Conservation (phyloP, 495 filamentous ascomycete species). For the Talaromyces thailandensis region DNA sequence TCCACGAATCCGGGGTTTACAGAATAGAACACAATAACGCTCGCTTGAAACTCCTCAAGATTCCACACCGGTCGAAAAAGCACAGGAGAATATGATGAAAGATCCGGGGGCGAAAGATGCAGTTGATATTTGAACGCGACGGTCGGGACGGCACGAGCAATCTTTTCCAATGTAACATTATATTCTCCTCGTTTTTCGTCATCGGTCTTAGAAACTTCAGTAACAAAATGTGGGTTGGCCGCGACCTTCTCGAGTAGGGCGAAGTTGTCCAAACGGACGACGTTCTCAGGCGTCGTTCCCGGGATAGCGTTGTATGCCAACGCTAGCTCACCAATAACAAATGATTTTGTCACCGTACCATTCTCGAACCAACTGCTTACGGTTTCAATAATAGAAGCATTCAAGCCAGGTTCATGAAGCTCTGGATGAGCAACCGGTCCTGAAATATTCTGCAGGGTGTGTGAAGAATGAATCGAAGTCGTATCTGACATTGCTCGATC, state of each 20-base stretch:
- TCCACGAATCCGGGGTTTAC: conserved; percentile 64
- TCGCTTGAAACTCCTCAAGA: conserved; percentile 69
- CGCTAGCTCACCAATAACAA: conserved; percentile 84
- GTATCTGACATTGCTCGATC: conserved; percentile 70
- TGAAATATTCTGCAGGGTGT: conserved; percentile 58
- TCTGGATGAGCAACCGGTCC: conserved; percentile 68
- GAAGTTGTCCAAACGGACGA: conserved; percentile 85
- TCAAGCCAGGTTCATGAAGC: conserved; percentile 70
- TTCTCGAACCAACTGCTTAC: conserved; percentile 76
- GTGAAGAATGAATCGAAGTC: conserved; percentile 81
- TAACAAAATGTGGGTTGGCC: conserved; percentile 84
- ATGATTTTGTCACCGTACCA: conserved; percentile 59
- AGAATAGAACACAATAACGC: conserved; percentile 74
- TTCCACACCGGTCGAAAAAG: conserved; percentile 77
- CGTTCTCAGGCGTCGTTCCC: conserved; percentile 40
- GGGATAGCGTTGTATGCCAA: conserved; percentile 66
- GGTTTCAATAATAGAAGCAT: conserved; percentile 86
- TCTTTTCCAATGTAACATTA: conserved; percentile 56
- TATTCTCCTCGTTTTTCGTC: conserved; percentile 74
- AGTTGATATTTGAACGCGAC: conserved; percentile 94
- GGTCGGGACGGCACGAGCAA: conserved; percentile 54
- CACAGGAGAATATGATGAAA: conserved; percentile 64
- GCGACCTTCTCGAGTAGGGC: conserved; percentile 86
- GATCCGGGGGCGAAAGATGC: conserved; percentile 58
- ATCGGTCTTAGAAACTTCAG: conserved; percentile 39